Evolutionary conservation across 1,284 basidiomycete genomes (phyloP), one percentile per base, ranked within the genome.

Genomic region (Quambalaria eucalypti): DNA sequence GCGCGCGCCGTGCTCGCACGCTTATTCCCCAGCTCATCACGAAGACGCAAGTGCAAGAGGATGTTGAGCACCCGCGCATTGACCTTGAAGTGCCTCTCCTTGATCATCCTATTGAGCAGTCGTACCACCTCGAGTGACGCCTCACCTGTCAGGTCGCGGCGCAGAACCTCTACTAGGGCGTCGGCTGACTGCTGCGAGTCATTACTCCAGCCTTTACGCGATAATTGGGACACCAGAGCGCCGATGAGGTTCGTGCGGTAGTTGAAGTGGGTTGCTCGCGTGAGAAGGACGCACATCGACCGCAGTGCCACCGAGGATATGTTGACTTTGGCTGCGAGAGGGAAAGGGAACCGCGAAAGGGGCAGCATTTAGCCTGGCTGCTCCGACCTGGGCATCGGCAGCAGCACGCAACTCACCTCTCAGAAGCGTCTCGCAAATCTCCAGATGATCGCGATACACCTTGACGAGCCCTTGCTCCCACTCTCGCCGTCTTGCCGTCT

Each of bases 401-500:
- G 46, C 26, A 25, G 52, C 19, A 51, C 55, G 54, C 5, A 30
- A 71, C 80, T 68, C 64, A 91, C 88, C 82, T 83, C 92, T 89
- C 65, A 93, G 77, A 77, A 95, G 90, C 28, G 78, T 76, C 77
- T 97, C 93, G 51, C 97, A 82, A 46, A 83, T 78, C 59, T 87
- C 87, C 59, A 99, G 81, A 77, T 89, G 98, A 12, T 81, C 80
- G 76, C 95, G 90, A 77, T 99, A 99, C 38, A 87, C 84, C 51
- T 80, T 78, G 21, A 98, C 87, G 50, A 99, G 81, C n/a, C 91
- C 87, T 76, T 97, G 90, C 76, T 99, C 95, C 82, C 87, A 98
- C 73, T 98, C 95, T 65, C 95, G 83, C 61, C 89, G 85, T 28
- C 85, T 82, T 19, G 87, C 82, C 2, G 98, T 90, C 78, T 91